phyloP scores from a whole-genome alignment of 192 early-diverging fungal species.

The Backusella luteola region DNA sequence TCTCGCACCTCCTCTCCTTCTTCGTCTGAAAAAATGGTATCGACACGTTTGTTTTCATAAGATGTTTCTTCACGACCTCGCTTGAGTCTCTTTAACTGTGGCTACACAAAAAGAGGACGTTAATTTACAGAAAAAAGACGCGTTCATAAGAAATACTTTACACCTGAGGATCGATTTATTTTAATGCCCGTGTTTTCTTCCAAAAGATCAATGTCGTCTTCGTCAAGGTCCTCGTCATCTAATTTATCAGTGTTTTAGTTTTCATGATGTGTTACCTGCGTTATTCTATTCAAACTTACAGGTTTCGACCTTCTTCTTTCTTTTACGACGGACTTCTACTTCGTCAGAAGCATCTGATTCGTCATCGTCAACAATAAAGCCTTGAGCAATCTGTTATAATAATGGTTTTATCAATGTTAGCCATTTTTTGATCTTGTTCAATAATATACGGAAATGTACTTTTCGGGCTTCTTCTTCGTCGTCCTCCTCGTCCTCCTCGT shows the following conservation, averaged over 20 bases:
- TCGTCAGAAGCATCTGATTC: conserved; percentile 48
- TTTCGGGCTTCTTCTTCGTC: conserved; percentile 50
- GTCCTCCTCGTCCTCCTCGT: conserved; percentile 60
- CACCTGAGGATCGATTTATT: conserved; percentile 43
- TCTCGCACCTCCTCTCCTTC: conserved; percentile 47
- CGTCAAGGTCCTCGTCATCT: conserved; percentile 78
- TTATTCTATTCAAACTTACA: conserved; percentile 19
- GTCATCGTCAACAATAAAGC: conserved; percentile 78
- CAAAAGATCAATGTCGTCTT: conserved; percentile 91
- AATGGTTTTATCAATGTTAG: background rate
- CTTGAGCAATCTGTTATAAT: conserved; percentile 50
- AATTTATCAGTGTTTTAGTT: background rate
- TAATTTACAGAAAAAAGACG: background rate
- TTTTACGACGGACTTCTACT: conserved; percentile 42
- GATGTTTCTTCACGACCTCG: conserved; percentile 61
- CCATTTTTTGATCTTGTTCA: too few species aligned
- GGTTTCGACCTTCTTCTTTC: conserved; percentile 49
- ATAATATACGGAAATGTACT: background rate
- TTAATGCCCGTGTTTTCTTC: conserved; percentile 82
- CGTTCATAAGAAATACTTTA: conserved; percentile 17
- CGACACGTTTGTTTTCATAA: conserved; percentile 30
- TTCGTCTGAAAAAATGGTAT: conserved; percentile 76
- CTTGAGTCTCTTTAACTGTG: conserved; percentile 74
- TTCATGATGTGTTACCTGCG: too few species aligned
- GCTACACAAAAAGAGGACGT: conserved; percentile 9